Evolutionary conservation across 179 eudicot species (phyloP).

Genomic region (Camellia oleifera): DNA sequence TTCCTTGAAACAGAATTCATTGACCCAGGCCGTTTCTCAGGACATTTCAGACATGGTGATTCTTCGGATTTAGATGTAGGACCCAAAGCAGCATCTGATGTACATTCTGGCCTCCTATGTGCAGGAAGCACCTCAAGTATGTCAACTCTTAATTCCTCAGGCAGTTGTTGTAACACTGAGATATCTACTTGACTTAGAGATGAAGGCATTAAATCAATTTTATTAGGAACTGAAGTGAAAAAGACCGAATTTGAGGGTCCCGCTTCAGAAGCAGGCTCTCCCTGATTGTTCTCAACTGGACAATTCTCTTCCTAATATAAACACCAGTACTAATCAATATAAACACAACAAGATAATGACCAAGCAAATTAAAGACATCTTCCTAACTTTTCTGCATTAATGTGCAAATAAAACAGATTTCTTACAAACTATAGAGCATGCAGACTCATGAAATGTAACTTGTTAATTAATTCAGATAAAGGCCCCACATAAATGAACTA

Average conservation of each 20-base stretch:
- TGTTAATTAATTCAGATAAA: not conserved
- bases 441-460: slow-evolving; percentile 1
- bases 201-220: slow-evolving; percentile 64
- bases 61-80: slow-evolving; percentile 16
- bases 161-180: slow-evolving; percentile 72
- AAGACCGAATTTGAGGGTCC: slow-evolving; percentile 21
- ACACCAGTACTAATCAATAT: slow-evolving; percentile 11
- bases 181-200: slow-evolving; percentile 90
- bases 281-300: slow-evolving; percentile 26
- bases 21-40: slow-evolving; percentile 18
- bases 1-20: slow-evolving; percentile 28
- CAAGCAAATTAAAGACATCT: not conserved
- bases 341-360: not conserved
- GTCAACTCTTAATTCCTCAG: slow-evolving; percentile 77
- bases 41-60: not conserved
- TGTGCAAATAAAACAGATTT: not conserved
- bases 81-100: slow-evolving; percentile 23
- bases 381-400: not conserved
- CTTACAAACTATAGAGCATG: not conserved
- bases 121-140: slow-evolving; percentile 63
- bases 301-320: slow-evolving; percentile 19
- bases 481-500: not conserved
- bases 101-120: slow-evolving; percentile 51
- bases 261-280: slow-evolving; percentile 26
- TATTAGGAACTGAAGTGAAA: slow-evolving; percentile 24